Evolutionary conservation across 495 filamentous ascomycete genomes (phyloP).

Genomic region (Aspergillus bridgeri): DNA sequence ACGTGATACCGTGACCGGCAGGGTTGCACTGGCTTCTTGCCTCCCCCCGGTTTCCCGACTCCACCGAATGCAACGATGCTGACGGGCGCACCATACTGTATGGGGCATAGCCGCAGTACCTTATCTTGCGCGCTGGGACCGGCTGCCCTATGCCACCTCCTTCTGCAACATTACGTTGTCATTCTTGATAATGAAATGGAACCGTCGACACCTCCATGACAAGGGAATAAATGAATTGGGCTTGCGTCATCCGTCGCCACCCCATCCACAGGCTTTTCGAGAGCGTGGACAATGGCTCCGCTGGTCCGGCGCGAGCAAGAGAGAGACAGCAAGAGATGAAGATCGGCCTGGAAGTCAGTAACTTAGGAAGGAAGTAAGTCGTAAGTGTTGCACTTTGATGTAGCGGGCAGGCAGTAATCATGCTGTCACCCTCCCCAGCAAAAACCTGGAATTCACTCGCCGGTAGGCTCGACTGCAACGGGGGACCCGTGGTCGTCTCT

Average conservation of each 20-base stretch:
- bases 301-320: too few relatives aligned
- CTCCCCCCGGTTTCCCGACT: conserved; percentile 20
- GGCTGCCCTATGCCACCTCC: conserved; percentile 14
- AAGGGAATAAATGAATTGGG: neutral
- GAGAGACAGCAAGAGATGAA: too few relatives aligned
- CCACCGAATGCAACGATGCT: conserved; percentile 37
- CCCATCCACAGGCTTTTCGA: neutral
- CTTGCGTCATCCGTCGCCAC: neutral
- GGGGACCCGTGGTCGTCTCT: conserved; percentile 17
- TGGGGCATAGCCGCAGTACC: neutral
- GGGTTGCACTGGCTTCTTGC: conserved; percentile 21
- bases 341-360: neutral
- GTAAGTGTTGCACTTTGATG: neutral
- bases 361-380: too few relatives aligned
- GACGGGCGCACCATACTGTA: conserved; percentile 7
- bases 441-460: conserved; percentile 9
- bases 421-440: conserved; percentile 19
- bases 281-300: neutral
- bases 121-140: neutral
- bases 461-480: conserved; percentile 8
- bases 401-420: conserved; percentile 2
- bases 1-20: conserved; percentile 1
- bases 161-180: conserved; percentile 17
- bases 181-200: conserved; percentile 2
- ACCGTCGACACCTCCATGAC: neutral